Evolutionary conservation across 2,329 filamentous ascomycete genomes (phyloP), one percentile per base, ranked within the genome.

Genomic region (Colletotrichum truncatum): DNA sequence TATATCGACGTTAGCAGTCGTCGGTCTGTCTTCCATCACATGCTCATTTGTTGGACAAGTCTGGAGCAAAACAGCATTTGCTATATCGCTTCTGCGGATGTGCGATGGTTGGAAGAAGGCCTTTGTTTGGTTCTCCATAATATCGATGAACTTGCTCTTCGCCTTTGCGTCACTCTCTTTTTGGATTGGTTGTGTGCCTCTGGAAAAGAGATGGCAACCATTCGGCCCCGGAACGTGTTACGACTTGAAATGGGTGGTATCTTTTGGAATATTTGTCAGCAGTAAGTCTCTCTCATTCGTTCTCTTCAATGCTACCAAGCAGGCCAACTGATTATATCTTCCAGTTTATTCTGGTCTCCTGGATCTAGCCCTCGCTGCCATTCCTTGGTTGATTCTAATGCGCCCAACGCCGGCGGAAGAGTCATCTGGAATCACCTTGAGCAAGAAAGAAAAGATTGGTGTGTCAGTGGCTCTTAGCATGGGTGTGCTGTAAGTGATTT

Each of bases 41-140:
- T 74, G 38, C 73, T 75, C 18, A 71, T 80, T 39, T 57, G 77
- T 21, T 72, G 73, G 5, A 70, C 77, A 34, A 8, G 72, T 73
- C 12, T 78, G 73, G 75, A 77, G 75, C 64, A 80, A 80, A 65
- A 79, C 77, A 0, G 78, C 78, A 2, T 79, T 80, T 43, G 77
- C 75, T 8, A 54, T 79, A 4, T 77, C 77, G 4, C 68, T 79
- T 4, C 67, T 77, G 9, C 71, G 74, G 4, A 69, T 79, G 28
- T 71, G 70, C 6, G 67, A 73, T 7, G 72, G 73, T 4, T 67
- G 67, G 58, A 68, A 72, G 39, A 72, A 69, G 34, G 49, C 49
- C 4, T 57, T 73, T 8, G 69, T 80, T n/a, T 76, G 75, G 71
- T 71, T 73, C 53, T 67, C 75, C 56, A 76, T 77, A 18, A 46